phyloP scores from a whole-genome alignment of 108 stramenopile genomes.

The Chaetoceros tenuissimus region DNA sequence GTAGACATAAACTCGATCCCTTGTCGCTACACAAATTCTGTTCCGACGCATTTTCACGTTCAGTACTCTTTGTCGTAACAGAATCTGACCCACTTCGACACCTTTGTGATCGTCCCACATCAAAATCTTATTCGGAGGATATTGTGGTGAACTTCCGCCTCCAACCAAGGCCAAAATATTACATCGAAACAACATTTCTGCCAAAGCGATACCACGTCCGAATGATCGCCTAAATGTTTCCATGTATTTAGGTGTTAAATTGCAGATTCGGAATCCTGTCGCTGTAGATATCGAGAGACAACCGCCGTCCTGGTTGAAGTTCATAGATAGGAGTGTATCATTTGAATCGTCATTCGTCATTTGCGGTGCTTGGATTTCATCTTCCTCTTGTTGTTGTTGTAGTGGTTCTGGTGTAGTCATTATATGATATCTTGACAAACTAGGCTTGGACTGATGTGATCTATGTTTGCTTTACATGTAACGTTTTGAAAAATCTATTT shows the following conservation, averaged over 20 bases:
- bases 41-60: slow-evolving; percentile 89
- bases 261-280: slow-evolving; percentile 93
- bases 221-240: slow-evolving; percentile 74
- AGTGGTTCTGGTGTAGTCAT: no score
- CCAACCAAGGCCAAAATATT: slow-evolving; percentile 97
- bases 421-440: no score
- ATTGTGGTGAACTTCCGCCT: slow-evolving; percentile 77
- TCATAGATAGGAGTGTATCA: slow-evolving; percentile 50
- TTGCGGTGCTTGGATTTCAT: not conserved
- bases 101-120: slow-evolving; percentile 98
- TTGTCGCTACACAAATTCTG: slow-evolving; percentile 90
- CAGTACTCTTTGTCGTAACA: slow-evolving; percentile 84
- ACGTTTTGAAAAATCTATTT: no score
- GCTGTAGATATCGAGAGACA: slow-evolving; percentile 86
- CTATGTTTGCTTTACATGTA: no score
- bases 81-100: slow-evolving; percentile 90
- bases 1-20: slow-evolving; percentile 90
- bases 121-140: slow-evolving; percentile 93
- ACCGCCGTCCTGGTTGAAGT: slow-evolving; percentile 86
- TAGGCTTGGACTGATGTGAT: no score
- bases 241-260: slow-evolving; percentile 81
- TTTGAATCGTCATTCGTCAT: slow-evolving; percentile 10
- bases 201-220: slow-evolving; percentile 85
- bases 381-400: no score
- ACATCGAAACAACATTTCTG: slow-evolving; percentile 98